Percentiles rank a stretch among this genome's conserved stretches.
phyloP scores from a whole-genome alignment of 2,329 filamentous ascomycete species.

The Trichoderma aggressivum region DNA sequence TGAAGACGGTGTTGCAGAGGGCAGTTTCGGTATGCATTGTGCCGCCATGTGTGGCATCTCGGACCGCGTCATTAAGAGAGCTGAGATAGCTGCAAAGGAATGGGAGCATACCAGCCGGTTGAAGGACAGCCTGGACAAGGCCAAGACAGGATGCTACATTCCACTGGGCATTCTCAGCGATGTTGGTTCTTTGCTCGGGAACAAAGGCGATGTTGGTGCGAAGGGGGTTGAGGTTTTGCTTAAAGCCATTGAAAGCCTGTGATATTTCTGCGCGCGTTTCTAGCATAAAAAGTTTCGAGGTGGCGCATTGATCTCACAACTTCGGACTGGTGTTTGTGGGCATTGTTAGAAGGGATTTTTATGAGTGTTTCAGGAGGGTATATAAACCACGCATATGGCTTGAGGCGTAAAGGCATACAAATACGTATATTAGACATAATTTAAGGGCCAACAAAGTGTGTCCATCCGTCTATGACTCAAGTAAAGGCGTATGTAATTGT shows the following conservation, averaged over 20 bases:
- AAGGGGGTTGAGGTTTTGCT: slow-evolving; percentile 58
- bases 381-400: not conserved
- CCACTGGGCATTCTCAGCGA: slow-evolving; percentile 86
- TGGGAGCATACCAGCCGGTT: slow-evolving; percentile 95
- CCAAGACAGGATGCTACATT: slow-evolving; percentile 74
- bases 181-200: slow-evolving; percentile 71
- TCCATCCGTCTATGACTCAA: not conserved
- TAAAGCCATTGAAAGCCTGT: slow-evolving; percentile 58
- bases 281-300: not conserved
- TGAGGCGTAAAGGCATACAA: not conserved
- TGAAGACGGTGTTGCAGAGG: slow-evolving; percentile 89
- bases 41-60: slow-evolving; percentile 97
- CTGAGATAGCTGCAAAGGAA: slow-evolving; percentile 81
- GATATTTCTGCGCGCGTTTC: slow-evolving; percentile 17
- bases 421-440: not conserved
- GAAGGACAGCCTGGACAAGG: slow-evolving; percentile 81
- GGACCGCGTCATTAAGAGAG: slow-evolving; percentile 73
- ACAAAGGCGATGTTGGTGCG: slow-evolving; percentile 47
- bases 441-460: not conserved
- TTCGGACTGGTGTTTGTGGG: not conserved
- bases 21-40: slow-evolving; percentile 98
- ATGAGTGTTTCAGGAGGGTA: not conserved
- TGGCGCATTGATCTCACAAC: not conserved
- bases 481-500: not conserved
- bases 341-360: slow-evolving; percentile 1